Evolutionary conservation across 2,329 filamentous ascomycete species (phyloP).

Genomic region (Cladophialophora immunda): DNA sequence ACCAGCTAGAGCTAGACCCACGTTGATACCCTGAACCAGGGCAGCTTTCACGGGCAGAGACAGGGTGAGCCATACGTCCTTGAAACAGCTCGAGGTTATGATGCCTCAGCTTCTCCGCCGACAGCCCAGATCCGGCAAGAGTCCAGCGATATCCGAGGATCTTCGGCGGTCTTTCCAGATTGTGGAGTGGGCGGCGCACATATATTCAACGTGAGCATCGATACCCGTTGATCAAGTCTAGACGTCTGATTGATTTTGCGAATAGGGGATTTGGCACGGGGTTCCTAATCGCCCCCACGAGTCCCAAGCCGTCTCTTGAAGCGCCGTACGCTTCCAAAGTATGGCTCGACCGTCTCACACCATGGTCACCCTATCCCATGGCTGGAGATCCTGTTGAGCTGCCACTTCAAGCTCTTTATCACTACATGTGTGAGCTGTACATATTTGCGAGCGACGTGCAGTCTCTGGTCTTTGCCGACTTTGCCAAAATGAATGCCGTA

Average conservation of each 20-base stretch:
- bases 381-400: constrained; percentile 23
- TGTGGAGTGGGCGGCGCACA: constrained; percentile 29
- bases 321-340: constrained; percentile 17
- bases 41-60: constrained; percentile 29
- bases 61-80: constrained; percentile 24
- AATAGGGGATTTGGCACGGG: constrained; percentile 22
- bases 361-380: constrained; percentile 27
- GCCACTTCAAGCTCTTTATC: constrained; percentile 22
- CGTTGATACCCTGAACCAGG: constrained; percentile 1
- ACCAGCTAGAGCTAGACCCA: background rate
- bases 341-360: constrained; percentile 16
- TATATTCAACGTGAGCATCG: constrained; percentile 22
- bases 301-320: constrained; percentile 17
- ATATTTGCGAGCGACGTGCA: constrained; percentile 17
- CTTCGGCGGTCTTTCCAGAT: constrained; percentile 26
- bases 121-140: constrained; percentile 1
- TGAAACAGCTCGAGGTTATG: constrained; percentile 32
- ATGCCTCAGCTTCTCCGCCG: constrained; percentile 24
- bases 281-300: constrained; percentile 11
- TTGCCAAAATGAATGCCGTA: constrained; percentile 10
- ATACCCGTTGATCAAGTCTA: background rate
- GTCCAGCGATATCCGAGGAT: constrained; percentile 9
- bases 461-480: constrained; percentile 21
- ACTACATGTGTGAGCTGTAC: constrained; percentile 23
- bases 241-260: background rate